Conservation (phyloP, 768 basidiomycete species). For the Auricularia sp. region DNA sequence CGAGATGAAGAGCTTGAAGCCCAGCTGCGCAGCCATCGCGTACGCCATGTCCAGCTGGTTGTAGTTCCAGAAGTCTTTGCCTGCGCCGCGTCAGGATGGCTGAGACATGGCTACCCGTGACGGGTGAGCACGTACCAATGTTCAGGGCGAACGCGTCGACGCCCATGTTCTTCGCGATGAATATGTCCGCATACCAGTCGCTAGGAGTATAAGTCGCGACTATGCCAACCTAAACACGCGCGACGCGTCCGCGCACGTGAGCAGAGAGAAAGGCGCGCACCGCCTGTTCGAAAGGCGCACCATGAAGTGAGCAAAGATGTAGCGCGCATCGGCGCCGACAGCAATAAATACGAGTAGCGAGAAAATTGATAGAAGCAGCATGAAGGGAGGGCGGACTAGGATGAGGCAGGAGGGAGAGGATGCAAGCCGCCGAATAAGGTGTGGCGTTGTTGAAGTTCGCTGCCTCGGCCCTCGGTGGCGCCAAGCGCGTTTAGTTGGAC, state of each 20-base stretch:
- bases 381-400: background rate
- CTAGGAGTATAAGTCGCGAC: background rate
- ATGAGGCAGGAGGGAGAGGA: background rate
- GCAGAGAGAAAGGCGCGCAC: background rate
- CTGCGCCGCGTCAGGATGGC: background rate
- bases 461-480: too few species aligned
- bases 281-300: background rate
- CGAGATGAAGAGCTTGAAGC: background rate
- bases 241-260: background rate
- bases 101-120: background rate
- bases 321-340: background rate
- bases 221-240: background rate
- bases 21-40: background rate
- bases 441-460: background rate
- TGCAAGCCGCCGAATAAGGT: background rate
- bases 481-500: too few species aligned
- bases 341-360: background rate
- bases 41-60: background rate
- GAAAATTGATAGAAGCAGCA: background rate
- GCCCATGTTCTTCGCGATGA: background rate
- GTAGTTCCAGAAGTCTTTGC: conserved; percentile 1
- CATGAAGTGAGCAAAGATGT: background rate
- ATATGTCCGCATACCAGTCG: background rate
- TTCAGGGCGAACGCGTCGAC: background rate
- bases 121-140: background rate